These are phyloP conservation scores for Salvia rosmarinus DNA, from an alignment of 257 asterid species.

Conservation along the genomic window DNA sequence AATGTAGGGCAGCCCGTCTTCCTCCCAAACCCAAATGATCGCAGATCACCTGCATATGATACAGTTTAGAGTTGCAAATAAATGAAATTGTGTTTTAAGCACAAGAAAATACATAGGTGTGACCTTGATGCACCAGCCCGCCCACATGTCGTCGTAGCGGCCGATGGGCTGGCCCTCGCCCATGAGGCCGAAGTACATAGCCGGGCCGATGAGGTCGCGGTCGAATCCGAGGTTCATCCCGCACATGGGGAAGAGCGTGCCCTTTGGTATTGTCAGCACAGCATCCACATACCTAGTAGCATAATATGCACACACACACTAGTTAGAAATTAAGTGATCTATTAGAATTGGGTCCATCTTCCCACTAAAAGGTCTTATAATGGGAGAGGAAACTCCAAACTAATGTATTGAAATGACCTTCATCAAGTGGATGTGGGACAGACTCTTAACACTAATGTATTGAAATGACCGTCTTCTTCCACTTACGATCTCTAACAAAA, in stretches of 20 bases:
- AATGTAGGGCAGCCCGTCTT: constrained; percentile 86
- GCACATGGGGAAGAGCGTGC: constrained; percentile 93
- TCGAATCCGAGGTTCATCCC: constrained; percentile 90
- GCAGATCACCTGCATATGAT: constrained; percentile 58
- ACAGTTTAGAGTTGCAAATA: no score
- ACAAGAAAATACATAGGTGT: no score
- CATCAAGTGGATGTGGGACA: no score
- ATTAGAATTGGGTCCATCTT: no score
- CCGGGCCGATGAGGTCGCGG: constrained; percentile 92
- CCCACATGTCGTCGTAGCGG: constrained; percentile 98
- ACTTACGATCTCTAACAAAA: constrained; percentile 49
- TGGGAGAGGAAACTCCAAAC: no score
- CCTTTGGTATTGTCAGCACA: constrained; percentile 92
- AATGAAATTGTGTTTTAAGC: no score
- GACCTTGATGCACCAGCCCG: constrained; percentile 95
- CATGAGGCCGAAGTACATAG: constrained; percentile 95
- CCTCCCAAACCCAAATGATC: constrained; percentile 83
- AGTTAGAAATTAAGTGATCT: no score
- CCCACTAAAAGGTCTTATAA: no score
- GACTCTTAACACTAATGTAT: not conserved
- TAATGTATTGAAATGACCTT: no score
- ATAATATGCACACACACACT: not conserved
- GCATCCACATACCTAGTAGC: constrained; percentile 68
- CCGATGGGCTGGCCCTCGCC: constrained; percentile 98
- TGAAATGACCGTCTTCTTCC: constrained; percentile 44